phyloP scores from a whole-genome alignment of 257 asterid species.

The Forsythia suspensa region DNA sequence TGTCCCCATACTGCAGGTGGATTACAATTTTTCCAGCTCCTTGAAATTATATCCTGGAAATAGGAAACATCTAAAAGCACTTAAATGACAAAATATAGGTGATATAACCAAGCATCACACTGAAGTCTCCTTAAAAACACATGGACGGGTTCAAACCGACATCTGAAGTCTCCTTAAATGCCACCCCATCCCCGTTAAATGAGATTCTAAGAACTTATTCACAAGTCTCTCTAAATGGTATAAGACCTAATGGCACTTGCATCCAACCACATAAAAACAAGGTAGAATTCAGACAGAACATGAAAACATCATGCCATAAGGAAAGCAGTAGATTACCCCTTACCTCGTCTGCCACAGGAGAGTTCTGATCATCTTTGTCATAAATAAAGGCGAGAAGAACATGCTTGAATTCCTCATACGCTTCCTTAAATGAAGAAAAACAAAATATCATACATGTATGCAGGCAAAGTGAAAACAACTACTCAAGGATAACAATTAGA shows the following conservation, averaged over 20 bases:
- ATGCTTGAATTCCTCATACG: conserved; percentile 96
- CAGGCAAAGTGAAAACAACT: conserved; percentile 2
- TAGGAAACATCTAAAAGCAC: not conserved
- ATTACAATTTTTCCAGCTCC: conserved; percentile 4
- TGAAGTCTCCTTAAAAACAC: not conserved
- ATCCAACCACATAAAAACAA: not conserved
- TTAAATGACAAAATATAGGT: not conserved
- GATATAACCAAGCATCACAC: not conserved
- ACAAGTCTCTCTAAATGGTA: not conserved
- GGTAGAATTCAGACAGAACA: not conserved
- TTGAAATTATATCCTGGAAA: not conserved
- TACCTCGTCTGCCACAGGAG: conserved; percentile 97
- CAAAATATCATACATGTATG: conserved; percentile 26
- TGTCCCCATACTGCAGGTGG: not conserved
- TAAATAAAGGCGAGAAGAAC: conserved; percentile 85
- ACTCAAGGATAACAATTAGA: not conserved
- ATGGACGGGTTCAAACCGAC: not conserved
- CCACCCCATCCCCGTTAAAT: not conserved
- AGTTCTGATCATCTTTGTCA: conserved; percentile 77
- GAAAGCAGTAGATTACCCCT: conserved; percentile 17
- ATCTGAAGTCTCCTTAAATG: not conserved
- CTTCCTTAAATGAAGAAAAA: conserved; percentile 67
- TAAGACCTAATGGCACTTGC: not conserved
- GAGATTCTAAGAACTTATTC: not conserved
- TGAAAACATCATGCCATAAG: not conserved